A percentile compares a stretch with the other conserved stretches of the same genome.
Evolutionary conservation across 805 yeast species (phyloP).

Genomic region (Starmera amethionina): DNA sequence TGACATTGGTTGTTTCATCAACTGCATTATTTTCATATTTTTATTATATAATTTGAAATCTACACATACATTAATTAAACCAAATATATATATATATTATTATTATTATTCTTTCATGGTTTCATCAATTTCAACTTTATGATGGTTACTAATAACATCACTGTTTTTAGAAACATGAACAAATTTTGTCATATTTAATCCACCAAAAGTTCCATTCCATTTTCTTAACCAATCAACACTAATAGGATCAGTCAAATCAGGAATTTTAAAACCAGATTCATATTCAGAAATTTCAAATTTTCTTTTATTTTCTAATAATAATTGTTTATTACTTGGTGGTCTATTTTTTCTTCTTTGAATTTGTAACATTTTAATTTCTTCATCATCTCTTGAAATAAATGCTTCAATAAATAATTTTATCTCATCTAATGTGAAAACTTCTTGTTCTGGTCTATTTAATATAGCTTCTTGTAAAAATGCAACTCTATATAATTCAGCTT

Average conservation of each 20-base stretch:
- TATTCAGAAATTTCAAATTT: slow-evolving; percentile 56
- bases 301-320: slow-evolving; percentile 48
- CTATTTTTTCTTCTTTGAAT: slow-evolving; percentile 75
- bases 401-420: slow-evolving; percentile 50
- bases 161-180: slow-evolving; percentile 16
- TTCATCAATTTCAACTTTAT: slow-evolving; percentile 3
- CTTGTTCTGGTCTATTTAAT: slow-evolving; percentile 27
- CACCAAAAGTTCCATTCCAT: slow-evolving; percentile 84
- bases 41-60: neutral
- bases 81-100: neutral
- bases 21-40: no score
- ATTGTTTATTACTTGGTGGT: slow-evolving; percentile 69
- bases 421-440: slow-evolving; percentile 44
- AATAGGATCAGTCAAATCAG: slow-evolving; percentile 54
- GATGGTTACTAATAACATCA: slow-evolving; percentile 1
- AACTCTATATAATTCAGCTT: slow-evolving; percentile 48
- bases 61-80: slow-evolving; percentile 3
- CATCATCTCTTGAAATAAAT: slow-evolving; percentile 61
- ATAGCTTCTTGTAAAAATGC: slow-evolving; percentile 54
- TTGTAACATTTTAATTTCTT: slow-evolving; percentile 56
- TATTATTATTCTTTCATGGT: neutral
- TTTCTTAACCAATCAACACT: slow-evolving; percentile 50
- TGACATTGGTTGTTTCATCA: neutral
- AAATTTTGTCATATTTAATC: slow-evolving; percentile 48
- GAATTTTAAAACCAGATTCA: slow-evolving; percentile 59